phyloP scores from a whole-genome alignment of 225 moss, liverwort and hornwort genomes.

The Pseudisothecium myosuroides region DNA sequence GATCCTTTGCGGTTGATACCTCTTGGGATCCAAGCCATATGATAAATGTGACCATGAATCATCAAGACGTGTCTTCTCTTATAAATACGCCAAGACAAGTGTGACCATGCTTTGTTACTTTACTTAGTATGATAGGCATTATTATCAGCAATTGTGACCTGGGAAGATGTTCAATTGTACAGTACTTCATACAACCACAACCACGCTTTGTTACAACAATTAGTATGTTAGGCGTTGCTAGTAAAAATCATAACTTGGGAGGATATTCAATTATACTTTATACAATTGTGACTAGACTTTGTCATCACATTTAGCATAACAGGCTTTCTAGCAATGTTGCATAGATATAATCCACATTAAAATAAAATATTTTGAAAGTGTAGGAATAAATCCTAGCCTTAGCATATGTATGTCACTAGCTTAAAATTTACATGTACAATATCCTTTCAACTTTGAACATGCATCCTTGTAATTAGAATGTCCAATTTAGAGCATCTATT shows the following conservation, averaged over 20 bases:
- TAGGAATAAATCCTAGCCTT: background rate
- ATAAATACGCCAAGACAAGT: background rate
- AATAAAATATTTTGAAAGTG: background rate
- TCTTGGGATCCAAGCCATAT: fast-evolving
- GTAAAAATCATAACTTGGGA: background rate
- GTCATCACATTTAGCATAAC: no score
- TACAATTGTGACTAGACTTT: background rate
- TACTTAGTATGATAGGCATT: background rate
- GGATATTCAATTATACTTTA: background rate
- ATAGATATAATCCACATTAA: background rate
- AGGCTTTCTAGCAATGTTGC: no score
- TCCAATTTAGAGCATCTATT: background rate
- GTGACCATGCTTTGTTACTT: no score
- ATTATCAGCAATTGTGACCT: no score
- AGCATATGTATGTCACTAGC: background rate
- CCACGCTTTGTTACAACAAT: fast-evolving
- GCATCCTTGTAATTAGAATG: background rate
- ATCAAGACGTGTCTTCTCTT: background rate
- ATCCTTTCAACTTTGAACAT: no score
- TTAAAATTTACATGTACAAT: background rate
- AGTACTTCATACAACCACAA: background rate
- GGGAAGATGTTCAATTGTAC: background rate
- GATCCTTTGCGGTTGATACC: fast-evolving
- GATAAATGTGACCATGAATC: background rate
- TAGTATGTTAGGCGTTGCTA: background rate